A percentile compares a stretch with the other conserved stretches of the same genome.
phyloP scores from a whole-genome alignment of 768 basidiomycete genomes.

The Psilocybe azurescens region DNA sequence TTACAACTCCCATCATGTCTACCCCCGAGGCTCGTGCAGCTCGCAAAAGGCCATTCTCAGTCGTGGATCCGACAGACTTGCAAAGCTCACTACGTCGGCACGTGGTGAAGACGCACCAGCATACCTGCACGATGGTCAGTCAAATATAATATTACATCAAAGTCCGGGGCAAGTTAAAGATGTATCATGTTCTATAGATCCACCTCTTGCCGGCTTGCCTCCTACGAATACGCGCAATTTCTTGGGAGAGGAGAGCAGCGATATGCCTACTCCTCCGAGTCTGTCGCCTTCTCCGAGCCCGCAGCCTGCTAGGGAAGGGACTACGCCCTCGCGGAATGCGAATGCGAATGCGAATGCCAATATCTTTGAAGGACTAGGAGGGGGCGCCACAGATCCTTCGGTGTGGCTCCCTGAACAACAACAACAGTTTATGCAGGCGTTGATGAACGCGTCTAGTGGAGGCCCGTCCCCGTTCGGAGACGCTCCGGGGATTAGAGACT shows the following conservation, averaged over 20 bases:
- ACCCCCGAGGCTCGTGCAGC: constrained; percentile 71
- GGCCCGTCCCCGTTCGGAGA: constrained; percentile 28
- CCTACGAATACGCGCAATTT: constrained; percentile 36
- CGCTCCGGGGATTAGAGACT: constrained; percentile 28
- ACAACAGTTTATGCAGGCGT: constrained; percentile 67
- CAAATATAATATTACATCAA: constrained; percentile 13
- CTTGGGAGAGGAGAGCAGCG: constrained; percentile 49
- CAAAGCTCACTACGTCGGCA: constrained; percentile 76
- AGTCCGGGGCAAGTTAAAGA: background rate
- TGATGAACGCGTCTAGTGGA: constrained; percentile 44
- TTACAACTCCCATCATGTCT: constrained; percentile 26
- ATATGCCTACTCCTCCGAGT: constrained; percentile 43
- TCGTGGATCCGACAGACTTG: constrained; percentile 74
- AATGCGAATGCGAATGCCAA: constrained; percentile 11
- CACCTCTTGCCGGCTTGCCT: constrained; percentile 31
- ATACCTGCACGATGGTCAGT: constrained; percentile 57
- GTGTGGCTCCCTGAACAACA: constrained; percentile 76
- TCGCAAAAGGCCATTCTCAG: constrained; percentile 77
- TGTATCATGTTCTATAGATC: constrained; percentile 32
- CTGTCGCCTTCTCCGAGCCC: constrained; percentile 35
- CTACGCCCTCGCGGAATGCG: constrained; percentile 23
- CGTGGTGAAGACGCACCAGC: constrained; percentile 71
- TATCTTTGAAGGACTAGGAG: constrained; percentile 30
- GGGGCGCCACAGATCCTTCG: constrained; percentile 49
- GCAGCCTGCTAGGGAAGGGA: constrained; percentile 26